Percentiles rank a stretch among this genome's conserved stretches.
These are phyloP conservation scores for Glonium stellatum DNA, from an alignment of 495 filamentous ascomycete species.

Conservation along the genomic window DNA sequence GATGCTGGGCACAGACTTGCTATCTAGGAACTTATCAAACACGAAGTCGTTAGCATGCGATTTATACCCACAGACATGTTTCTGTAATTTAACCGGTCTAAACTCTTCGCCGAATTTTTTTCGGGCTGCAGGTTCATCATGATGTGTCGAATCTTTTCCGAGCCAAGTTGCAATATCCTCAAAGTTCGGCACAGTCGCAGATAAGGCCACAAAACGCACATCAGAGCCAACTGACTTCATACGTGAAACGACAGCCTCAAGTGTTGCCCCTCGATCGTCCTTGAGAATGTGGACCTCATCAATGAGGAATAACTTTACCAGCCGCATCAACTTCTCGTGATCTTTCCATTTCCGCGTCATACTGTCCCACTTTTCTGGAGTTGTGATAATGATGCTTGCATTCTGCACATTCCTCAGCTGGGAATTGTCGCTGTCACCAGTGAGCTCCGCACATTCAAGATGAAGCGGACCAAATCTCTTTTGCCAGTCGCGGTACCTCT, in stretches of 20 bases:
- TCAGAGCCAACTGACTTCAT: conserved; percentile 89
- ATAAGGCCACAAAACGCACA: conserved; percentile 85
- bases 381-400: conserved; percentile 90
- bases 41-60: conserved; percentile 70
- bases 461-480: conserved; percentile 71
- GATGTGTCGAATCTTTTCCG: conserved; percentile 63
- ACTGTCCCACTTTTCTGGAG: conserved; percentile 98
- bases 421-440: conserved; percentile 76
- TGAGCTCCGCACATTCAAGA: conserved; percentile 76
- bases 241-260: conserved; percentile 92
- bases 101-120: conserved; percentile 90
- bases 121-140: conserved; percentile 59
- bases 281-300: conserved; percentile 96
- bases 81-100: conserved; percentile 80
- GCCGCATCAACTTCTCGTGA: conserved; percentile 70
- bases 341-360: conserved; percentile 96
- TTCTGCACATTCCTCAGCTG: conserved; percentile 69
- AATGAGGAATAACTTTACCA: conserved; percentile 87
- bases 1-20: conserved; percentile 49
- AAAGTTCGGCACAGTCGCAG: conserved; percentile 90
- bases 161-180: conserved; percentile 87
- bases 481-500: conserved; percentile 78
- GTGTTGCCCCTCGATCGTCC: conserved; percentile 77
- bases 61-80: conserved; percentile 73
- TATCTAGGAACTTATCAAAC: conserved; percentile 73